These are phyloP conservation scores for Exophiala mesophila DNA, from an alignment of 2,329 filamentous ascomycete species.

Conservation along the genomic window DNA sequence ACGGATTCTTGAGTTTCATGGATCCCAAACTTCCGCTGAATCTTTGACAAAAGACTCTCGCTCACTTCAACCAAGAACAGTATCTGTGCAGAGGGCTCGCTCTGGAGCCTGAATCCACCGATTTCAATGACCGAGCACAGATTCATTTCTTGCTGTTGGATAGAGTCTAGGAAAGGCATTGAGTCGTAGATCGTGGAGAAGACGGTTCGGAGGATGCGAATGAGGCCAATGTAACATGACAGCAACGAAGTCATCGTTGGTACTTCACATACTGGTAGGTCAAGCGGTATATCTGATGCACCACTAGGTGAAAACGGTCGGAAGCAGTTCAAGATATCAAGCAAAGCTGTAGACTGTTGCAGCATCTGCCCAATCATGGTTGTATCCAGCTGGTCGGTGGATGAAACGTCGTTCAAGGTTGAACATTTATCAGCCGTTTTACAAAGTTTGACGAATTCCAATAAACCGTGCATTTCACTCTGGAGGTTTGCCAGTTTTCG, in stretches of 20 bases:
- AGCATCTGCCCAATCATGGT: slow-evolving; percentile 10
- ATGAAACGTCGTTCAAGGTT: background rate
- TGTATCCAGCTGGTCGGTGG: background rate
- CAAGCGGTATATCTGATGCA: background rate
- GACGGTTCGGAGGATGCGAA: slow-evolving; percentile 9
- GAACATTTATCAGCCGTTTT: slow-evolving; percentile 4
- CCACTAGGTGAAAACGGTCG: background rate
- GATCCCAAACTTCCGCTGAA: slow-evolving; percentile 9
- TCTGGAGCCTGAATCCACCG: slow-evolving; percentile 8
- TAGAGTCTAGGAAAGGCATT: slow-evolving; percentile 2
- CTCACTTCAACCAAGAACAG: slow-evolving; percentile 11
- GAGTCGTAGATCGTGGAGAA: slow-evolving; percentile 12
- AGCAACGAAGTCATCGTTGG: slow-evolving; percentile 5
- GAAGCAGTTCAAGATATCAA: slow-evolving; percentile 8
- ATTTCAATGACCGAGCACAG: slow-evolving; percentile 11
- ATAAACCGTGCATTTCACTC: slow-evolving; percentile 2
- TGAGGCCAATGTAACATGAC: slow-evolving; percentile 8
- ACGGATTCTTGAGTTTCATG: background rate
- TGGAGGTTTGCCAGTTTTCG: slow-evolving; percentile 8
- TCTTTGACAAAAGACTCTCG: slow-evolving; percentile 6
- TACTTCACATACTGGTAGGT: slow-evolving; percentile 1
- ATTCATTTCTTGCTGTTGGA: slow-evolving; percentile 1
- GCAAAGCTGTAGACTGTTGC: slow-evolving; percentile 4
- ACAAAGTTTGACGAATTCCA: slow-evolving; percentile 11
- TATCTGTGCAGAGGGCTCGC: slow-evolving; percentile 8